These are phyloP conservation scores for Cymodocea nodosa DNA, from an alignment of 116 monocot species.

Conservation along the genomic window DNA sequence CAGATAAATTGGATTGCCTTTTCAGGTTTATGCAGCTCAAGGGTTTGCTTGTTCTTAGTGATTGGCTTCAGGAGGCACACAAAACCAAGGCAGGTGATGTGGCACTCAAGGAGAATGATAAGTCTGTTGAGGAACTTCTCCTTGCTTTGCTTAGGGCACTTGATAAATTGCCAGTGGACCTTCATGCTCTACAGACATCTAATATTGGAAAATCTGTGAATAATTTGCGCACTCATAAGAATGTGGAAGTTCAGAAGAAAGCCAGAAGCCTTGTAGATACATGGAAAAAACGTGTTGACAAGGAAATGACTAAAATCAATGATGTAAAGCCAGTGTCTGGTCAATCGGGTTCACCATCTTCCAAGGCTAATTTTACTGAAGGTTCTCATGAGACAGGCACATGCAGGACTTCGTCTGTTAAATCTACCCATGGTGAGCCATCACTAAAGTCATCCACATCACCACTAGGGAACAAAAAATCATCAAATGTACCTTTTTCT, in stretches of 20 bases:
- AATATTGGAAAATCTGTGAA: constrained; percentile 92
- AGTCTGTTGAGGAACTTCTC: constrained; percentile 68
- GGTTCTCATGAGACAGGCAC: constrained; percentile 37
- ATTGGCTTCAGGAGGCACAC: constrained; percentile 96
- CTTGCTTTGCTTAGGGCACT: constrained; percentile 79
- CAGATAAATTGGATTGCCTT: too few species aligned
- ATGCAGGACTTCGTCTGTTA: constrained; percentile 37
- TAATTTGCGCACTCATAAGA: constrained; percentile 79
- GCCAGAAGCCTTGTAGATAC: constrained; percentile 82
- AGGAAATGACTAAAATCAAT: constrained; percentile 66
- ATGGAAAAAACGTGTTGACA: constrained; percentile 98
- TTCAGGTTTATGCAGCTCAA: too few species aligned
- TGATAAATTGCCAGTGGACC: constrained; percentile 88
- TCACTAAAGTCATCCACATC: constrained; percentile 15
- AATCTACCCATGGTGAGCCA: constrained; percentile 31
- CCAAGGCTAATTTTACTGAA: constrained; percentile 52
- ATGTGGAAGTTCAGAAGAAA: constrained; percentile 85
- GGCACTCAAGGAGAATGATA: constrained; percentile 82
- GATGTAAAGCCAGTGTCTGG: constrained; percentile 55
- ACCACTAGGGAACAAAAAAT: constrained; percentile 28
- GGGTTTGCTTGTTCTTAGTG: constrained; percentile 9
- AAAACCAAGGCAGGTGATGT: constrained; percentile 59
- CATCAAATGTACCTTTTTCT: constrained; percentile 17
- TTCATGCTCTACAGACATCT: constrained; percentile 70
- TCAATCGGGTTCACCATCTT: constrained; percentile 49